phyloP scores from a whole-genome alignment of 2,329 filamentous ascomycete genomes.

The Huntiella savannae region DNA sequence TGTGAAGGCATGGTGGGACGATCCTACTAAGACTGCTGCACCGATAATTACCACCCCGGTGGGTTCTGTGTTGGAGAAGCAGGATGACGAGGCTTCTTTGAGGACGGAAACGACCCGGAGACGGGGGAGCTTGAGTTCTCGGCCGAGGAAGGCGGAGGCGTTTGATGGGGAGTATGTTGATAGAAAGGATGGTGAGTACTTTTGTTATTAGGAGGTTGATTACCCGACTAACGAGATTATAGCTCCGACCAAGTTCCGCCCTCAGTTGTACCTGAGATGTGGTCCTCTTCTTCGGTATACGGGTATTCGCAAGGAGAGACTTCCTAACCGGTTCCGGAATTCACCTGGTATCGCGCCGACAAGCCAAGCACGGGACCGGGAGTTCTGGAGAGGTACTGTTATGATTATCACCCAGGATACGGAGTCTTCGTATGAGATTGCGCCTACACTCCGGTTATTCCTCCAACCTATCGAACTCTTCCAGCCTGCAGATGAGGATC shows the following conservation, averaged over 20 bases:
- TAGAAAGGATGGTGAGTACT: constrained; percentile 27
- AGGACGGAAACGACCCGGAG: constrained; percentile 19
- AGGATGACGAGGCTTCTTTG: background rate
- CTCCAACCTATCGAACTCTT: constrained; percentile 69
- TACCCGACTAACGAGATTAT: constrained; percentile 5
- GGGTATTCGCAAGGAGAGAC: constrained; percentile 51
- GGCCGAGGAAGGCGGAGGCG: constrained; percentile 37
- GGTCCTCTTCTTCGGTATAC: constrained; percentile 81
- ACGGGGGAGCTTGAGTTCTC: constrained; percentile 26
- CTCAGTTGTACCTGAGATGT: constrained; percentile 68
- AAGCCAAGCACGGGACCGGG: constrained; percentile 30
- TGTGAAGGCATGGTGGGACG: constrained; percentile 62
- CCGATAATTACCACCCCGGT: background rate
- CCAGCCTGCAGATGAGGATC: constrained; percentile 29
- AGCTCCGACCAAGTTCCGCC: constrained; percentile 58
- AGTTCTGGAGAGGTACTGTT: constrained; percentile 81
- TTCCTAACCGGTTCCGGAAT: constrained; percentile 20
- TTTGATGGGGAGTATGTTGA: constrained; percentile 53
- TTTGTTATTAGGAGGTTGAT: constrained; percentile 8
- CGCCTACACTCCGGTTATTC: constrained; percentile 66
- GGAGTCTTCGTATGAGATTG: constrained; percentile 62
- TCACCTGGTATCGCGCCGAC: constrained; percentile 12
- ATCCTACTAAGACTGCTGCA: constrained; percentile 15
- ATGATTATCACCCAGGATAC: constrained; percentile 89
- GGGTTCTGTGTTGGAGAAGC: background rate